Base-by-base conservation (phyloP, 352 stramenopile species). In the Globisporangium middletonii region DNA sequence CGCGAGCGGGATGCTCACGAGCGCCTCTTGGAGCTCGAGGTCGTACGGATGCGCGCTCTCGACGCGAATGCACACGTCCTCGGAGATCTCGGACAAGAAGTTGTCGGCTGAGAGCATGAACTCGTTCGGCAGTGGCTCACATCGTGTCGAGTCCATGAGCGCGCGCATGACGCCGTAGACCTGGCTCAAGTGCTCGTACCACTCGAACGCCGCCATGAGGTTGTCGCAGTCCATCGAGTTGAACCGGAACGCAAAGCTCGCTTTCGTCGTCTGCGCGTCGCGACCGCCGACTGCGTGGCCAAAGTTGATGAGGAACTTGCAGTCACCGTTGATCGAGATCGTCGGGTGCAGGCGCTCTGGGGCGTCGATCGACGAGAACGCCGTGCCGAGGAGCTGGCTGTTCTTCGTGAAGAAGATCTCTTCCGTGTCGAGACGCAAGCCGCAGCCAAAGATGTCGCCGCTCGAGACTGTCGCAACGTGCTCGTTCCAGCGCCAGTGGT, bases 401-500 rank as follows among this genome's bases (percentile, higher is more conserved):
- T 94, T 95, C 57, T 92, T 92, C 16, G 82, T 92, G 51, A 94
- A 89, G 55, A 95, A 95, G 18, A 95, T 66, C 37, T 95, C 86
- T 28, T 86, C 72, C 1, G 84, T 92, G 55, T 94, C 86, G 4
- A 93, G 57, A 0, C 86, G 82, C 41, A 94, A 69, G 0, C 83
- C 86, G 63, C 83, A 94, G 5, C 86, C 86, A 60, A 88, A 86
- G 12, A 91, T 68, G 45, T 95, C 86, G 27, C 83, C 83, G 30
- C 69, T 63, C 16, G 67, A 67, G 1, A 88, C 70, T 1, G 68
- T 55, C 23, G 63, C 63, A 26, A 71, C 45, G 37, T 69, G 66
- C 13, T 94, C 86, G 41, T 77, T 73, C 86, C 83, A 95, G 26
- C 68, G 67, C 80, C 83, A 95, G 8, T 79, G 70, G 54, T 95